Evolutionary conservation across 208 protist species (phyloP), one percentile per base, ranked within the genome.

Genomic region (Leishmania turanica): DNA sequence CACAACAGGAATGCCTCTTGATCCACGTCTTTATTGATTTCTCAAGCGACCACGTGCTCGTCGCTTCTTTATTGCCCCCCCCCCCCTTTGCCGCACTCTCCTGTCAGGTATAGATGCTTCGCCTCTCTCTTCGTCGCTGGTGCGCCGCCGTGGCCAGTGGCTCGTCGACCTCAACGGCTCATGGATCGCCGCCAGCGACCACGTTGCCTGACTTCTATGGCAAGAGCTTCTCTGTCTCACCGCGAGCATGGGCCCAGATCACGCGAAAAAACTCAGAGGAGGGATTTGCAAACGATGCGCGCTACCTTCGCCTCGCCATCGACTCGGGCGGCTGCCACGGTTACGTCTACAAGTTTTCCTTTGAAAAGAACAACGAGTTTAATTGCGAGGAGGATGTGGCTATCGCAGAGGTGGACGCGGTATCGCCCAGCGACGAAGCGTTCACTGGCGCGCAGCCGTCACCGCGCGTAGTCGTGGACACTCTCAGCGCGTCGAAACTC

Each of bases 261-360:
- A 78, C 79, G 21, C 83, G 87, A 58, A 96, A 95, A 78, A 98
- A 98, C 77, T 73, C 68, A 2, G 86, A 92, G 81, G 95, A 98
- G 65, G 93, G 93, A 21, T 93, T 95, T 65, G 24, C 80, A 31
- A 96, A 96, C 77, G 89, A 95, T 74, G 82, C 83, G 34, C 93
- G 95, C 34, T 90, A 88, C 53, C 86, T 98, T 64, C 93, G 95
- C 9, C 87, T 98, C 1, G 88, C 93, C 42, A 93, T 98, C 66
- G 95, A 97, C 79, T 95, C 92, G 9, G 95, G 95, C 37, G 95
- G 95, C 69, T 98, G 95, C 81, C 95, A 98, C 83, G 95, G 95
- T 17, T 98, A 94, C 60, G 73, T 93, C 74, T 98, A 98, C 89
- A 96, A 96, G 82, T 98, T 98, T 74, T 81, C 89, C 27, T 94